phyloP scores from a whole-genome alignment of 352 stramenopile genomes.

The Pythium scleroteichum region DNA sequence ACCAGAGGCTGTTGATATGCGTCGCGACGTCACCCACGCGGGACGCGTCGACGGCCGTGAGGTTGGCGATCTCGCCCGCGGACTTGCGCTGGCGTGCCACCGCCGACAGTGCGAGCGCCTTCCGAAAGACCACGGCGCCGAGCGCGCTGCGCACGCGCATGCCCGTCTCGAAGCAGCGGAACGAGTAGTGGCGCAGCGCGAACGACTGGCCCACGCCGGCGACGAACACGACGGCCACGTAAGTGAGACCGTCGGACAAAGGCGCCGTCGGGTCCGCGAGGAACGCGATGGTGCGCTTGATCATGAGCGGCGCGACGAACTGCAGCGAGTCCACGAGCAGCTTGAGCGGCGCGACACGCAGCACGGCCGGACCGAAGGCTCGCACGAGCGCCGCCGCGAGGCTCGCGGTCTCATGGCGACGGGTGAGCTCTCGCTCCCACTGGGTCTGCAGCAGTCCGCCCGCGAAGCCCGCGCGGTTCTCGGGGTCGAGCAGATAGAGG shows the following conservation, averaged over 20 bases:
- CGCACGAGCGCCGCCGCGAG: slow-evolving; percentile 25
- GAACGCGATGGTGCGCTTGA: slow-evolving; percentile 85
- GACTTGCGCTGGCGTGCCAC: slow-evolving; percentile 72
- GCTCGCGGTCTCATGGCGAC: too few relatives aligned
- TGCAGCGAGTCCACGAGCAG: slow-evolving; percentile 80
- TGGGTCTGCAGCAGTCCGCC: slow-evolving; percentile 40
- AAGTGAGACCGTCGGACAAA: slow-evolving; percentile 55
- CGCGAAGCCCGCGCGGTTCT: slow-evolving; percentile 60
- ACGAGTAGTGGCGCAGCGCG: slow-evolving; percentile 80
- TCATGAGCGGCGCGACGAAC: slow-evolving; percentile 81
- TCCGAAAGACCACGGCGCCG: slow-evolving; percentile 70
- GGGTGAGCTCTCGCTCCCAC: too few relatives aligned
- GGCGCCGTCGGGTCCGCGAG: slow-evolving; percentile 64
- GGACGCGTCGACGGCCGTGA: slow-evolving; percentile 97
- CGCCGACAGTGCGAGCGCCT: slow-evolving; percentile 84
- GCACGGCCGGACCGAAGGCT: slow-evolving; percentile 51
- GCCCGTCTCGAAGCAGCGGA: slow-evolving; percentile 81
- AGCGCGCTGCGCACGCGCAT: slow-evolving; percentile 74
- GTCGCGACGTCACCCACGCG: slow-evolving; percentile 94
- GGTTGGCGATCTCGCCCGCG: slow-evolving; percentile 96
- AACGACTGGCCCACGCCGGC: slow-evolving; percentile 75
- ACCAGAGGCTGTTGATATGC: slow-evolving; percentile 93
- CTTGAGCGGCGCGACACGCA: slow-evolving; percentile 63
- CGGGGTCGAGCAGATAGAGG: slow-evolving; percentile 79
- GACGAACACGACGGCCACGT: slow-evolving; percentile 64